Percentiles rank a stretch among this genome's conserved stretches.
phyloP scores from a whole-genome alignment of 1,139 yeast genomes.

The Debaryomycetaceae sp. region DNA sequence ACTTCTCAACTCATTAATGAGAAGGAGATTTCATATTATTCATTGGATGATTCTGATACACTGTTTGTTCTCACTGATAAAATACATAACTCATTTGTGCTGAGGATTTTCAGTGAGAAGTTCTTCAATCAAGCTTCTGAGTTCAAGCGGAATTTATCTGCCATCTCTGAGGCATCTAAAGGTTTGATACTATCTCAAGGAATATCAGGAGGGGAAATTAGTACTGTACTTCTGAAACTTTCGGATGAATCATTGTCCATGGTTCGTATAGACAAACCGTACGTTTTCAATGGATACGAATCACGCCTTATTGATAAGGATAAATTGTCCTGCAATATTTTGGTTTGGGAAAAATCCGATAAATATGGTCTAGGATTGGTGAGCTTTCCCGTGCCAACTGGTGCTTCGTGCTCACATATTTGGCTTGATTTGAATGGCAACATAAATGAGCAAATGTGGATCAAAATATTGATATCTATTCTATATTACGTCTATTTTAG shows the following conservation, averaged over 20 bases:
- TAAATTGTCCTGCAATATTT: constrained; percentile 61
- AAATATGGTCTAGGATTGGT: constrained; percentile 3
- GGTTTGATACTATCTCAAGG: constrained; percentile 60
- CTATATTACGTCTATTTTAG: constrained; percentile 52
- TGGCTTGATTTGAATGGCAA: constrained; percentile 73
- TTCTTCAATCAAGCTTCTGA: constrained; percentile 45
- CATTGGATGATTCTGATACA: constrained; percentile 41
- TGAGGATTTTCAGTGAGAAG: constrained; percentile 32
- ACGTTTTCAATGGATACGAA: constrained; percentile 53
- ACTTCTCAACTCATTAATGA: constrained; percentile 50
- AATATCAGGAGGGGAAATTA: constrained; percentile 57
- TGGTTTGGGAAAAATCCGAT: constrained; percentile 18
- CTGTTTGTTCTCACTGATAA: constrained; percentile 61
- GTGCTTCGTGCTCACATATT: constrained; percentile 59
- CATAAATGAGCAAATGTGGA: constrained; percentile 61
- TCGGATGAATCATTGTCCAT: constrained; percentile 35
- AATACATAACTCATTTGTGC: constrained; percentile 39
- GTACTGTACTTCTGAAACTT: constrained; percentile 47
- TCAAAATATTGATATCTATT: constrained; percentile 46
- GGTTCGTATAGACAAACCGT: constrained; percentile 52
- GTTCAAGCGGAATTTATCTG: constrained; percentile 38
- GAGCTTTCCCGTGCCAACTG: constrained; percentile 48
- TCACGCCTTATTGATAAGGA: constrained; percentile 62
- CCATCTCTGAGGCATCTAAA: constrained; percentile 37
- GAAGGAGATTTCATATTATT: constrained; percentile 50